phyloP scores from a whole-genome alignment of 78 protist genomes.

The Parvularia atlantis region DNA sequence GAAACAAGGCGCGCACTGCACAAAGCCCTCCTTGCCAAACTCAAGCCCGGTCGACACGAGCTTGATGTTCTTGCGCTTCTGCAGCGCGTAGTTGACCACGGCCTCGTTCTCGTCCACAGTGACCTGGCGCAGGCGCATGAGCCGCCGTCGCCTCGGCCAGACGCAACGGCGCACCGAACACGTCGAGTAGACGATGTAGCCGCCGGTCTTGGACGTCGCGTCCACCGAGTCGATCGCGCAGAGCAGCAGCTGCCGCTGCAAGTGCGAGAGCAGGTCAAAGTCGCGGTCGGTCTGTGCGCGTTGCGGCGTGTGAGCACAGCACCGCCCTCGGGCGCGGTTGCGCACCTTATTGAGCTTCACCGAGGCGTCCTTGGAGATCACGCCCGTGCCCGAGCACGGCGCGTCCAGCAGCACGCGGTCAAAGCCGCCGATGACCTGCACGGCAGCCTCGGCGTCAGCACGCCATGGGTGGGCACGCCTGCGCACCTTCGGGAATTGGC shows the following conservation, averaged over 20 bases:
- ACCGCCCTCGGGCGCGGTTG: background rate
- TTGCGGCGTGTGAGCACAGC: no score
- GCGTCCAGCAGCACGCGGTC: constrained; percentile 98
- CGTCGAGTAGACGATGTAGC: constrained; percentile 81
- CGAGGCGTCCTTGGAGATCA: constrained; percentile 85
- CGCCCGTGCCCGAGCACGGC: constrained; percentile 99
- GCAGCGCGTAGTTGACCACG: constrained; percentile 89
- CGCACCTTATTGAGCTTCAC: constrained; percentile 55
- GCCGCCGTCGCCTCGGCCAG: background rate
- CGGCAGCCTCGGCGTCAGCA: no score
- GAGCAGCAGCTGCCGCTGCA: constrained; percentile 91
- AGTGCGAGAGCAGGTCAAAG: constrained; percentile 50
- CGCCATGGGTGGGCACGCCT: no score
- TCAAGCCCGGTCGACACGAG: constrained; percentile 75
- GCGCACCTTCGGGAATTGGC: constrained; percentile 43
- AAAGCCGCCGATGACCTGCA: constrained; percentile 56
- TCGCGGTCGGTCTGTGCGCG: constrained; percentile 66
- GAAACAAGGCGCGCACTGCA: background rate
- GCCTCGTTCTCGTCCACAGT: constrained; percentile 92
- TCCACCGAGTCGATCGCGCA: constrained; percentile 89
- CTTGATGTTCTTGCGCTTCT: constrained; percentile 57
- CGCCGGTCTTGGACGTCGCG: constrained; percentile 78
- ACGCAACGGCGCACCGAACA: constrained; percentile 45
- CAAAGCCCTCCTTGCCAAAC: constrained; percentile 82
- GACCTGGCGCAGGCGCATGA: background rate